phyloP scores from a whole-genome alignment of 228 moss, liverwort and hornwort genomes.

The Sphagnum fallax region DNA sequence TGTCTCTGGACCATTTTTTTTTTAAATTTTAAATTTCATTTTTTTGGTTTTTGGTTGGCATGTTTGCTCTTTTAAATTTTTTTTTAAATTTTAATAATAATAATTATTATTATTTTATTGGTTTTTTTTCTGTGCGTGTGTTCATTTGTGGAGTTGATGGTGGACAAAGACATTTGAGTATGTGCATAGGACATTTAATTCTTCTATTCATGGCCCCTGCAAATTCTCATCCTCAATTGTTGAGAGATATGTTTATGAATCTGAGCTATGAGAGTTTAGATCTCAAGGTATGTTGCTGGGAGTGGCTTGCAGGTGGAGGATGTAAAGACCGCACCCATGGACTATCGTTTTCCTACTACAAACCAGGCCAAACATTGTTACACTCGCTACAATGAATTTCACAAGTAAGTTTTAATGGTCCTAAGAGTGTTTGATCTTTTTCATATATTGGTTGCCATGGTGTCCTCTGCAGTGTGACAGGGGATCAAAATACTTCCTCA shows the following conservation, averaged over 20 bases:
- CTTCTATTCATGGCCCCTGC: background rate
- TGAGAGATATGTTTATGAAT: background rate
- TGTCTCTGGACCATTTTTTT: background rate
- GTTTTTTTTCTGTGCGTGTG: background rate
- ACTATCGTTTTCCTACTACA: conserved; percentile 14
- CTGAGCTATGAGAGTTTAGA: background rate
- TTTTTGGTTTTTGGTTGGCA: background rate
- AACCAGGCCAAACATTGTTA: conserved; percentile 19
- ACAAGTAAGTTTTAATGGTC: conserved; percentile 7
- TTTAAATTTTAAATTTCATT: background rate
- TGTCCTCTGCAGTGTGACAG: background rate
- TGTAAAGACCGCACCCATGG: conserved; percentile 15
- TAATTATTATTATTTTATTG: no score
- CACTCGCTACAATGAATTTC: conserved; percentile 17
- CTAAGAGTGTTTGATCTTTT: background rate
- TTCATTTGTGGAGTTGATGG: background rate
- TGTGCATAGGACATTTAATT: background rate
- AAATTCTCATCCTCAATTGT: background rate
- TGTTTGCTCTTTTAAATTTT: background rate
- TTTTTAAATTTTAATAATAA: background rate
- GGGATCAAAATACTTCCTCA: background rate
- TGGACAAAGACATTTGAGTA: no score
- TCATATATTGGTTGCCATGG: background rate
- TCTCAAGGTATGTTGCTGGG: background rate
- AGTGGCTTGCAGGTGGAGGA: conserved; percentile 5